Evolutionary conservation across 208 protist genomes (phyloP), one percentile per base, ranked within the genome.

Genomic region (Vickermania spadyakhi): DNA sequence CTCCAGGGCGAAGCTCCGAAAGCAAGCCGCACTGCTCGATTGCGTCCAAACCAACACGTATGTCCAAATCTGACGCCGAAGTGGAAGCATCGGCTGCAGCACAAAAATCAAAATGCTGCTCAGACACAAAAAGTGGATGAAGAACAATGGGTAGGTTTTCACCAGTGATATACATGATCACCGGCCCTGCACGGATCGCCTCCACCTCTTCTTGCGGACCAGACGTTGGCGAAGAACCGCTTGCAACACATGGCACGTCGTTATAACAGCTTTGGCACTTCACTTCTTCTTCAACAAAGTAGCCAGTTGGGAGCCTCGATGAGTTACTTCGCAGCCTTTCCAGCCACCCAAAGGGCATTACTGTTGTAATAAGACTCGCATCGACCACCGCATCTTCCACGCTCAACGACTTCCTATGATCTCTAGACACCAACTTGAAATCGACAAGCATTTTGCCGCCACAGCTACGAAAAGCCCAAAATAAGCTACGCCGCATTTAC

Each of bases 11-110:
- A 7, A 94, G 72, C 75, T 94, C 88, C 3, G 73, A 76, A 69
- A 81, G 89, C 58, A 94, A 70, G 3, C 69, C 66, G 68, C 88
- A 92, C 70, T 94, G 88, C 67, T 86, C 85, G 55, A 94, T 92
- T 4, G 82, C 84, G 56, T 94, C 88, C 75, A 91, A 75, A 26
- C 88, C 88, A 23, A 94, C 23, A 31, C 88, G 82, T 23, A 92
- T 59, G 62, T 94, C 88, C 28, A 82, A 14, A 41, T 92, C 84
- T 41, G 62, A 67, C 42, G 42, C 1, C 31, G 42, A 27, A 3
- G 1, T 2, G 14, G 1, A 23, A 31, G n/a, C 1, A 22, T 18
- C n/a, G 45, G 28, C 1, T 21, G 0, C 51, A 25, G 23, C 31
- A n/a, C 59, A 41, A 13, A 81, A 26, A 27, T 74, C 73, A 74